A percentile compares a stretch with the other conserved stretches of the same genome.
These are phyloP conservation scores for Cyberlindnera americana DNA, from an alignment of 805 yeast species.

Conservation along the genomic window DNA sequence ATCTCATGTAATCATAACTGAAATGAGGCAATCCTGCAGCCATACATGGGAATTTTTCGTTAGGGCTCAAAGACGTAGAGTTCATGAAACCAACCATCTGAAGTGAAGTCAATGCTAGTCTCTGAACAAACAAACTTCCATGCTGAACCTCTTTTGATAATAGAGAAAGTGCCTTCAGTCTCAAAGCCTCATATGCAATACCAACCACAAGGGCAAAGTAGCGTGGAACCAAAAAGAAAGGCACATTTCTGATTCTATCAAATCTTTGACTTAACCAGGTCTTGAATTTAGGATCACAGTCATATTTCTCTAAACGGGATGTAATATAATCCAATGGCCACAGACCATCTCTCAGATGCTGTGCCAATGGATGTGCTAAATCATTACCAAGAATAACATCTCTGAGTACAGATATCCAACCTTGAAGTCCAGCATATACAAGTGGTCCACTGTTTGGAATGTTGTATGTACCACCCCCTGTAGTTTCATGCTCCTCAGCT, in stretches of 20 bases:
- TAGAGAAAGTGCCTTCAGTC: conserved; percentile 58
- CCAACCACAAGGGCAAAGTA: conserved; percentile 83
- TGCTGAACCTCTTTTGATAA: conserved; percentile 52
- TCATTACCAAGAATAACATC: conserved; percentile 64
- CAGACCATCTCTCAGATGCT: conserved; percentile 73
- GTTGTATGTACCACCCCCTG: conserved; percentile 73
- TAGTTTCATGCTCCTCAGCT: conserved; percentile 81
- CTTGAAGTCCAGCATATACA: conserved; percentile 88
- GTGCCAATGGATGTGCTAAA: conserved; percentile 78
- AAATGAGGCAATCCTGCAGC: conserved; percentile 98
- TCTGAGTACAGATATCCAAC: conserved; percentile 76
- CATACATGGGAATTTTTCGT: conserved; percentile 60
- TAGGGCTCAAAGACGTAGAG: conserved; percentile 73
- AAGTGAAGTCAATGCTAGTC: conserved; percentile 73
- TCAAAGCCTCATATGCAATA: conserved; percentile 76
- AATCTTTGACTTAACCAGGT: conserved; percentile 69
- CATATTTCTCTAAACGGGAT: conserved; percentile 56
- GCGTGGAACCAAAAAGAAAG: conserved; percentile 80
- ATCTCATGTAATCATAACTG: conserved; percentile 86
- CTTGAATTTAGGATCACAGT: conserved; percentile 51
- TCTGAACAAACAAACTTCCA: conserved; percentile 72
- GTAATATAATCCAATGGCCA: conserved; percentile 87
- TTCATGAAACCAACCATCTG: conserved; percentile 80
- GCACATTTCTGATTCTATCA: conserved; percentile 59
- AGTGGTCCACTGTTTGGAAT: conserved; percentile 73